Conservation (phyloP, 129 eudicot genomes). For the Mikania micrantha region DNA sequence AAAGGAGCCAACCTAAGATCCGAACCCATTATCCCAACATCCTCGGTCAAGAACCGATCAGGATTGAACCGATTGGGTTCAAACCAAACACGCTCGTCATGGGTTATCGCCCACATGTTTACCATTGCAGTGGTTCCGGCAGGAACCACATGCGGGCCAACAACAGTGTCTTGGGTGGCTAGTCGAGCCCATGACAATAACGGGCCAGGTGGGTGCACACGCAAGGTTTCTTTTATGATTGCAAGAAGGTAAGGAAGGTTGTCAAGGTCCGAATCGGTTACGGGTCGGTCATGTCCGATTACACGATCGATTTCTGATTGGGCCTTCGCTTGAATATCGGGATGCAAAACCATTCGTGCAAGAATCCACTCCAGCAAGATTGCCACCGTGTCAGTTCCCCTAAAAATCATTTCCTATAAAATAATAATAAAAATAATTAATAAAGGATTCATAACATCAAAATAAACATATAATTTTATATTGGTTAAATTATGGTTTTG, state of each 20-base stretch:
- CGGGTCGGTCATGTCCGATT: constrained; percentile 30
- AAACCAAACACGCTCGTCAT: constrained; percentile 55
- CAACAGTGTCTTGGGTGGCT: constrained; percentile 65
- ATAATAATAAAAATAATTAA: not conserved
- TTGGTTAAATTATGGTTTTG: too few species aligned
- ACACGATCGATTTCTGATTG: constrained; percentile 64
- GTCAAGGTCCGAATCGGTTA: constrained; percentile 51
- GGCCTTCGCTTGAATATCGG: constrained; percentile 81
- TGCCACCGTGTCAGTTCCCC: constrained; percentile 97
- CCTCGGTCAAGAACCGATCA: constrained; percentile 61
- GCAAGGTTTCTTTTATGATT: constrained; percentile 71
- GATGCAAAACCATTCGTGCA: constrained; percentile 88
- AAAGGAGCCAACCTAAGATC: constrained; percentile 89
- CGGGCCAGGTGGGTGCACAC: constrained; percentile 95
- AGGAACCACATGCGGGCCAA: constrained; percentile 68
- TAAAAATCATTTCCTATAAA: constrained; percentile 87
- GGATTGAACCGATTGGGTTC: constrained; percentile 55
- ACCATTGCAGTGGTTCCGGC: constrained; percentile 97
- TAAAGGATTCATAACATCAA: too few species aligned
- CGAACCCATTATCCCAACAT: constrained; percentile 75
- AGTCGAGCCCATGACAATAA: constrained; percentile 97
- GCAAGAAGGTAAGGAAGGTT: constrained; percentile 76
- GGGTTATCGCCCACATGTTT: constrained; percentile 98
- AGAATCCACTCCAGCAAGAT: constrained; percentile 88
- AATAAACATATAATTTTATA: too few species aligned